These are phyloP conservation scores for Yarrowia divulgata DNA, from an alignment of 805 yeast species.

Conservation along the genomic window DNA sequence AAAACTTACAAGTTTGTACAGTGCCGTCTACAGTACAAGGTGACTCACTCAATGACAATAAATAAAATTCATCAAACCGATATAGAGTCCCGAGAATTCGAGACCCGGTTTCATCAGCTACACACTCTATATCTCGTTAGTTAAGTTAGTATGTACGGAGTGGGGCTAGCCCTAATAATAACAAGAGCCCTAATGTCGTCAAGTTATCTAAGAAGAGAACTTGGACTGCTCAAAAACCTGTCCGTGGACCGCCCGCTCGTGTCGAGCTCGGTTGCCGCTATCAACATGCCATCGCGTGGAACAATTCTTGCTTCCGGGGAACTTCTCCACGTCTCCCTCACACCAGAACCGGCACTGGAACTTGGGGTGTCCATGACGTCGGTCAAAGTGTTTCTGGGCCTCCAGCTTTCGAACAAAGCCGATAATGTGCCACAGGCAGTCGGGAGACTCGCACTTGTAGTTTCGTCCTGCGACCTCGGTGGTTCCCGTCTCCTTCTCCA, in stretches of 20 bases:
- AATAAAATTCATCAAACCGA: slow-evolving; percentile 17
- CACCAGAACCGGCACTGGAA: slow-evolving; percentile 48
- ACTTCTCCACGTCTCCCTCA: slow-evolving; percentile 44
- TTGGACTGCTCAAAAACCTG: slow-evolving; percentile 40
- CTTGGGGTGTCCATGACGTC: slow-evolving; percentile 47
- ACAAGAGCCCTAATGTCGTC: neutral
- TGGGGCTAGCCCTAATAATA: slow-evolving; percentile 1
- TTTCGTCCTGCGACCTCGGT: slow-evolving; percentile 42
- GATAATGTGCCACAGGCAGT: slow-evolving; percentile 46
- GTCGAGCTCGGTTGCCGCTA: slow-evolving; percentile 46
- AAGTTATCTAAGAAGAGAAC: slow-evolving; percentile 10
- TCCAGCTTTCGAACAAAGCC: slow-evolving; percentile 48
- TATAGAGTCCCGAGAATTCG: slow-evolving; percentile 10
- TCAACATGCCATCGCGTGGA: slow-evolving; percentile 48
- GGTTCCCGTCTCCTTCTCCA: slow-evolving; percentile 41
- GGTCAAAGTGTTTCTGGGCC: slow-evolving; percentile 45
- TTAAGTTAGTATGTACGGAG: slow-evolving; percentile 22
- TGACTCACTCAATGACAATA: slow-evolving; percentile 13
- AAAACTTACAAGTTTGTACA: neutral
- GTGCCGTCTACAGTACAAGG: neutral
- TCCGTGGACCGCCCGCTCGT: slow-evolving; percentile 47
- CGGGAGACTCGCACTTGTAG: slow-evolving; percentile 45
- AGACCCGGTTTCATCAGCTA: slow-evolving; percentile 9
- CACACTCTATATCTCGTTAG: slow-evolving; percentile 25
- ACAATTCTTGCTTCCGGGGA: slow-evolving; percentile 45